Base-by-base conservation (phyloP, 2,329 filamentous ascomycete species). In the Phialocephala subalpina region DNA sequence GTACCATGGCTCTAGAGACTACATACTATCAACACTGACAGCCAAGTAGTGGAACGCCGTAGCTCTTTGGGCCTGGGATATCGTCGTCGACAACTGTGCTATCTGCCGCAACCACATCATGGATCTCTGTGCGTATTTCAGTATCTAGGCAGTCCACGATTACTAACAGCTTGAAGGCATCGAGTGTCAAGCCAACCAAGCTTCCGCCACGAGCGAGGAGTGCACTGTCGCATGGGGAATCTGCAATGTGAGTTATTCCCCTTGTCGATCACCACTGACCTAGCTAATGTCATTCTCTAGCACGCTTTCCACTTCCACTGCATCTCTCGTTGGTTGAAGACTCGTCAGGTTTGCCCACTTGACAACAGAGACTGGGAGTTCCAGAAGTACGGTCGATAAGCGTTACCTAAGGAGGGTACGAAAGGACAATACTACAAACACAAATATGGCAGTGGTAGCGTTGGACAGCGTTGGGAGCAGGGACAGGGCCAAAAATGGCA, bases 281-380 rank as follows among this genome's bases (percentile, higher is more conserved):
- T 18, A 16, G 57, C 61, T 67, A 35, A 68, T 49, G 53, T 22
- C 40, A 20, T 36, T 20, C 33, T 67, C 65, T 76, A 99, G 96
- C 96, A 99, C 78, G 96, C 96, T 35, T 99, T 99, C 86, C 96
- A 99, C 81, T 99, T 99, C 83, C 96, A 99, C 83, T 99, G 96
- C 84, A 99, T 99, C 78, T 98, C 96, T 14, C 89, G 96, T 81
- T 99, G 96, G 96, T 85, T 99, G 66, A 99, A 99, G 86, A 97
- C 96, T n/a, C 90, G 96, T 77, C 96, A 98, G 78, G 96, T 99
- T 58, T 99, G 96, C 78, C 96, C 96, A 18, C 84, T 99, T 53
- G 96, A 99, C 82, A 99, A 99, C 82, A 86, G 95, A 75, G 96
- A 99, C 80, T 99, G 96, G 96, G 96, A 99, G 79, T 99, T 98